Conservation (phyloP, 23 red algal species). For the Agarophyton chilense region DNA sequence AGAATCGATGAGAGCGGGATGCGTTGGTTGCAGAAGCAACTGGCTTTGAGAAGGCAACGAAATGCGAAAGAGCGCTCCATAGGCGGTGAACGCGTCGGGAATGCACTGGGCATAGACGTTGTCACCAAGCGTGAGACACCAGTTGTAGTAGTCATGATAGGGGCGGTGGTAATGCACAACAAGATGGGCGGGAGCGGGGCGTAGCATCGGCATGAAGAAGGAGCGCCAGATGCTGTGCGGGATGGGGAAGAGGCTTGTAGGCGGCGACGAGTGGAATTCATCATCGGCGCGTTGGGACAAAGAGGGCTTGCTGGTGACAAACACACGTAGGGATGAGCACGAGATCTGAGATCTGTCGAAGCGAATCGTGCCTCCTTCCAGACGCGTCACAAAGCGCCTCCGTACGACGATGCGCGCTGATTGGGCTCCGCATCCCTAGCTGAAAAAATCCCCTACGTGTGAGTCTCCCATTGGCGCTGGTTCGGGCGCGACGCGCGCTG, state of each 20-base stretch:
- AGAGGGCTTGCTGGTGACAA: too few relatives aligned
- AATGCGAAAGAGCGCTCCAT: slow-evolving; percentile 30
- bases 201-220: too few relatives aligned
- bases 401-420: neutral
- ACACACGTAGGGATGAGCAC: too few relatives aligned
- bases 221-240: too few relatives aligned
- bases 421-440: neutral
- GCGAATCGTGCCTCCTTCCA: too few relatives aligned
- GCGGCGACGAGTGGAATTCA: too few relatives aligned
- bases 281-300: too few relatives aligned
- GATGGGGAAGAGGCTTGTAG: too few relatives aligned
- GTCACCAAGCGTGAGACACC: neutral
- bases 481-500: neutral
- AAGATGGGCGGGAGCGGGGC: neutral
- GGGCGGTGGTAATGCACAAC: slow-evolving; percentile 63
- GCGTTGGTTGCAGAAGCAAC: neutral
- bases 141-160: slow-evolving; percentile 1
- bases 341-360: too few relatives aligned
- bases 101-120: neutral
- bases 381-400: neutral
- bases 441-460: slow-evolving; percentile 9
- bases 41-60: neutral
- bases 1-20: slow-evolving; percentile 14
- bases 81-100: neutral
- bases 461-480: neutral